phyloP scores from a whole-genome alignment of 2,329 filamentous ascomycete genomes.

The Pyrenochaeta sp. region DNA sequence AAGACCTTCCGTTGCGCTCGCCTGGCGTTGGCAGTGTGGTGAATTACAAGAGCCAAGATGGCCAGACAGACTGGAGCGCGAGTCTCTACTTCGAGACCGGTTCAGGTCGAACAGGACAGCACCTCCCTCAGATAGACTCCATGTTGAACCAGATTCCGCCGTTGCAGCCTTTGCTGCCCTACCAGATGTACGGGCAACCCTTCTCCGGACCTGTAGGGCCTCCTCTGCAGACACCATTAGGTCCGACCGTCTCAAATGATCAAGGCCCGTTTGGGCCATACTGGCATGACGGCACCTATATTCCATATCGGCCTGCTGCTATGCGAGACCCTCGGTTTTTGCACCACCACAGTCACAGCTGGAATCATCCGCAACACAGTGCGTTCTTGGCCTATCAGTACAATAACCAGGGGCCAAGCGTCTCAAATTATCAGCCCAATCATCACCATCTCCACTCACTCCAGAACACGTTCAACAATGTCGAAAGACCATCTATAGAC shows the following conservation, averaged over 20 bases:
- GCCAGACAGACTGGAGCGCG: conserved; percentile 41
- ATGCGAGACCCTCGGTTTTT: conserved; percentile 49
- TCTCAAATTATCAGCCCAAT: conserved; percentile 35
- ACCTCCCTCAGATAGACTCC: conserved; percentile 65
- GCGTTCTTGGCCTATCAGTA: conserved; percentile 36
- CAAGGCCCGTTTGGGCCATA: conserved; percentile 51
- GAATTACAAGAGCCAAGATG: conserved; percentile 28
- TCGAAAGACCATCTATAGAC: conserved; percentile 30
- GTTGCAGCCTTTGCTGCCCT: conserved; percentile 62
- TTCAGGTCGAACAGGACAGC: conserved; percentile 47
- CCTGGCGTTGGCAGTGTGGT: conserved; percentile 26
- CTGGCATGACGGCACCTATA: conserved; percentile 52
- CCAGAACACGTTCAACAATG: conserved; percentile 31
- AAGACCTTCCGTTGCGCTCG: conserved; percentile 47
- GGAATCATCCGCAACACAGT: conserved; percentile 40
- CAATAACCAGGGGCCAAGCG: conserved; percentile 32
- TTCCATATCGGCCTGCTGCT: conserved; percentile 50
- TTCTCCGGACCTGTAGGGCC: conserved; percentile 42
- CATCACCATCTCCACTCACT: conserved; percentile 34
- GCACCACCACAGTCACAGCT: conserved; percentile 39
- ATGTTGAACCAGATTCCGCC: conserved; percentile 66
- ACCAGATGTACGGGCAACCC: conserved; percentile 51
- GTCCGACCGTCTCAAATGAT: conserved; percentile 51
- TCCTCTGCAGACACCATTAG: conserved; percentile 43
- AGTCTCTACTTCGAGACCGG: conserved; percentile 47